Evolutionary conservation across 345 rosid genomes (phyloP).

Genomic region (Brassica carinata): DNA sequence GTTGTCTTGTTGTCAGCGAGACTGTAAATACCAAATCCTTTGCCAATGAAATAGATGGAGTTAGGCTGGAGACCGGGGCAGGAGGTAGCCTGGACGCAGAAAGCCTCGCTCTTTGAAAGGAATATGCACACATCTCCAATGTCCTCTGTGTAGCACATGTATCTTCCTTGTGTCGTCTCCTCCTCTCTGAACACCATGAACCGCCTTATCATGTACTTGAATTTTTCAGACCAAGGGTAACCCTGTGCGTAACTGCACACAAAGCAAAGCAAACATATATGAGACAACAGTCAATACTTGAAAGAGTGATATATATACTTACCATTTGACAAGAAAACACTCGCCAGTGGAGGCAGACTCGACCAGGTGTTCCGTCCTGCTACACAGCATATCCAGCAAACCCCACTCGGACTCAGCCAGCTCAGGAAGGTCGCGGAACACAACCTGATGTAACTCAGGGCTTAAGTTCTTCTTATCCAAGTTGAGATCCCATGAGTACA

Average conservation of each 20-base stretch:
- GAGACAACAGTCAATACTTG: not conserved
- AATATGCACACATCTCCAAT: conserved; percentile 6
- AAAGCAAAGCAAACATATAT: not conserved
- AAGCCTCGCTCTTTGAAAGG: conserved; percentile 17
- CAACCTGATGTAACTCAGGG: conserved; percentile 8
- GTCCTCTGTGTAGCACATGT: not conserved
- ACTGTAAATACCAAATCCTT: conserved; percentile 9
- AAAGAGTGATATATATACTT: not conserved
- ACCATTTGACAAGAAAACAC: conserved; percentile 22
- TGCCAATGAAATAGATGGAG: conserved; percentile 12
- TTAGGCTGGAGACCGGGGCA: conserved; percentile 21
- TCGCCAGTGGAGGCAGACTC: conserved; percentile 6
- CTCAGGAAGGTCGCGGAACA: conserved; percentile 6
- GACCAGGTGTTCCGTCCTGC: conserved; percentile 17
- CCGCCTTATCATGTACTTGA: conserved; percentile 5
- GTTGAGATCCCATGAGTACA: conserved; percentile 19
- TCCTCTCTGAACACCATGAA: not conserved
- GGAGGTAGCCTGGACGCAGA: conserved; percentile 13
- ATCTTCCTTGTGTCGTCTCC: not conserved
- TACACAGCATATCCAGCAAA: not conserved
- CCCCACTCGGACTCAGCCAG: conserved; percentile 17
- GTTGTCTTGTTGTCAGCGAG: not conserved
- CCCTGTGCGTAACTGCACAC: conserved; percentile 5
- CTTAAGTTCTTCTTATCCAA: not conserved
- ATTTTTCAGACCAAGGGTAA: not conserved